These are phyloP conservation scores for Hemisphaericaspora xylanilytica DNA, from an alignment of 1,139 yeast species.

Conservation along the genomic window DNA sequence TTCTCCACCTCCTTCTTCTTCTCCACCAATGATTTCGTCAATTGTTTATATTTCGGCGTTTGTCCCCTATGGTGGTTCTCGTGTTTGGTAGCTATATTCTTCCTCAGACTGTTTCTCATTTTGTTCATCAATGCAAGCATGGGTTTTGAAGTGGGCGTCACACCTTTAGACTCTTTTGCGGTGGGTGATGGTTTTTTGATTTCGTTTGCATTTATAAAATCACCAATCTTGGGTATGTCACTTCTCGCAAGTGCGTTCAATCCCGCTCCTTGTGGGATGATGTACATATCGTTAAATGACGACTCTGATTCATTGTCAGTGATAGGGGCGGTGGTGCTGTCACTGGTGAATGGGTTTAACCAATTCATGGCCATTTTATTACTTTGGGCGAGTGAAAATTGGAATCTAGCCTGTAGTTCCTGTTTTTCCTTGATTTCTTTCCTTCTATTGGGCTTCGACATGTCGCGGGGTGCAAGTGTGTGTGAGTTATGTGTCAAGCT, in stretches of 20 bases:
- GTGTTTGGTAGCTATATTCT: conserved; percentile 13
- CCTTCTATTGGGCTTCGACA: conserved; percentile 32
- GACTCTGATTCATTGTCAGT: conserved; percentile 7
- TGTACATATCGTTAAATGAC: conserved; percentile 40
- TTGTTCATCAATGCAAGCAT: conserved; percentile 47
- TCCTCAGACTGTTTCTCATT: conserved; percentile 34
- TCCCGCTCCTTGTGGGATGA: conserved; percentile 44
- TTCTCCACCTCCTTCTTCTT: not conserved
- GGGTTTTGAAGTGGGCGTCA: conserved; percentile 28
- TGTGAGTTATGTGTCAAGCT: too few species aligned
- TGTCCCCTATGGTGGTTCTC: conserved; percentile 5
- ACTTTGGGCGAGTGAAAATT: conserved; percentile 39
- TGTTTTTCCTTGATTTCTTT: conserved; percentile 49
- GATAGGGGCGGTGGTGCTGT: too few species aligned
- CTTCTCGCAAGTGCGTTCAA: conserved; percentile 7
- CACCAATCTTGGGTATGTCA: conserved; percentile 23
- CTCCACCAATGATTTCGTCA: not conserved
- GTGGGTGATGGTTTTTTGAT: conserved; percentile 8
- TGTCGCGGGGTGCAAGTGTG: too few species aligned
- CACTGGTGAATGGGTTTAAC: conserved; percentile 37
- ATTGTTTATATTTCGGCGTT: not conserved
- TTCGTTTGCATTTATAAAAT: conserved; percentile 27
- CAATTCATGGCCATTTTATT: conserved; percentile 41
- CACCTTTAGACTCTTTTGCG: conserved; percentile 4
- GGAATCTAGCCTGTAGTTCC: conserved; percentile 48